These are phyloP conservation scores for Alternaria gansuensis DNA, from an alignment of 2,329 filamentous ascomycete genomes.

Conservation along the genomic window DNA sequence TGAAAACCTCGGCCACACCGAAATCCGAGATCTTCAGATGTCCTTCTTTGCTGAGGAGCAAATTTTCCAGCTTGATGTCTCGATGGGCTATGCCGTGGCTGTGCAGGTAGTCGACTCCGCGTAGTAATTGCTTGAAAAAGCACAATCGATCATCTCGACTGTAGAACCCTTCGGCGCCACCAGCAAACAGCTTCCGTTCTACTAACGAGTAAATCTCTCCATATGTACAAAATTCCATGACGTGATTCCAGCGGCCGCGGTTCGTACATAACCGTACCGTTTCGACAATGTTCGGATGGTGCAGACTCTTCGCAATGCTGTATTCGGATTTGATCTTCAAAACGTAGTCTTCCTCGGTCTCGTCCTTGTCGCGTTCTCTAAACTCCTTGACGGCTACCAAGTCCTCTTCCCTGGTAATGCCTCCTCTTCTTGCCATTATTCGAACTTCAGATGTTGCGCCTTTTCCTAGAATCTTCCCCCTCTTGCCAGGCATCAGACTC, in stretches of 20 bases:
- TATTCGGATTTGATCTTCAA: conserved; percentile 93
- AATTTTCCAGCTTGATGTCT: conserved; percentile 89
- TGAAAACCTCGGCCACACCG: conserved; percentile 87
- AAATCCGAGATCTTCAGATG: conserved; percentile 93
- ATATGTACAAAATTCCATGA: conserved; percentile 90
- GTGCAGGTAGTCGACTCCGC: conserved; percentile 84
- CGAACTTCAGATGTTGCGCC: conserved; percentile 85
- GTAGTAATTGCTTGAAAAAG: conserved; percentile 87
- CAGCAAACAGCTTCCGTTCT: conserved; percentile 64
- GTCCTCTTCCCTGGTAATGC: conserved; percentile 64
- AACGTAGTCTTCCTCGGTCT: conserved; percentile 78
- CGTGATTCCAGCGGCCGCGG: conserved; percentile 82
- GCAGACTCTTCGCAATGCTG: conserved; percentile 82
- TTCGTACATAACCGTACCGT: conserved; percentile 78
- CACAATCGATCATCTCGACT: conserved; percentile 75
- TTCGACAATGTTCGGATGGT: conserved; percentile 88
- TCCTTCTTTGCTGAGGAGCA: conserved; percentile 79
- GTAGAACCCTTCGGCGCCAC: conserved; percentile 63
- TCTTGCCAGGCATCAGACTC: conserved; percentile 74
- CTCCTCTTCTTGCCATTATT: conserved; percentile 77
- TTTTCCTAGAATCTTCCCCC: conserved; percentile 79
- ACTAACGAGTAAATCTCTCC: conserved; percentile 83
- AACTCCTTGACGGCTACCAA: conserved; percentile 90
- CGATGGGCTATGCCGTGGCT: conserved; percentile 86
- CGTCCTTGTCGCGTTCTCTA: conserved; percentile 72